A percentile compares a stretch with the other conserved stretches of the same genome.
phyloP scores from a whole-genome alignment of 306 rosid species.

The Carpinus viminea region DNA sequence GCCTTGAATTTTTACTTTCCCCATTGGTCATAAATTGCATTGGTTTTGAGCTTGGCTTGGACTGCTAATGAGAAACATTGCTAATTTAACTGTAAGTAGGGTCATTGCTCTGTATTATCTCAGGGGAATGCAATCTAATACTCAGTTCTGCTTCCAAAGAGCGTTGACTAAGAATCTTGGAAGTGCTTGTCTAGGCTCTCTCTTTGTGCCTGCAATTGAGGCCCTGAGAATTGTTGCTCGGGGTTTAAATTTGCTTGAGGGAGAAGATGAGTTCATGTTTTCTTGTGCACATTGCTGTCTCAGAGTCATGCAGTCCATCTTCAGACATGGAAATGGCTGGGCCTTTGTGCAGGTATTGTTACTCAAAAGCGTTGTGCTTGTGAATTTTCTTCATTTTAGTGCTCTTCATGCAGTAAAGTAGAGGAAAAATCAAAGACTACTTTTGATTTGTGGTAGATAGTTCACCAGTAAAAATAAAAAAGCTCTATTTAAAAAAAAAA shows the following conservation, averaged over 20 bases:
- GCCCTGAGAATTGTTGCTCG: slow-evolving; percentile 76
- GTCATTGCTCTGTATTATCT: slow-evolving; percentile 83
- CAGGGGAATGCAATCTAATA: slow-evolving; percentile 89
- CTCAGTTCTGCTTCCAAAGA: slow-evolving; percentile 73
- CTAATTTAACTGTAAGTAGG: slow-evolving; percentile 83
- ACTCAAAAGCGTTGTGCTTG: neutral
- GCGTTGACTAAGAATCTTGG: slow-evolving; percentile 84
- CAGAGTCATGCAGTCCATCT: slow-evolving; percentile 73
- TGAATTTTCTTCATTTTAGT: neutral
- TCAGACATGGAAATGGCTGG: slow-evolving; percentile 91
- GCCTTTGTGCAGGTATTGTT: slow-evolving; percentile 85
- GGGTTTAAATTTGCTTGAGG: slow-evolving; percentile 83
- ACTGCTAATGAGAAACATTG: slow-evolving; percentile 85
- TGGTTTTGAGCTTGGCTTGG: slow-evolving; percentile 81
- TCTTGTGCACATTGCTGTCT: slow-evolving; percentile 98
- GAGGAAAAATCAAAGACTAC: neutral
- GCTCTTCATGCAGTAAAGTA: neutral
- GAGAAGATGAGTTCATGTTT: slow-evolving; percentile 97
- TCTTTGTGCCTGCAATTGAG: slow-evolving; percentile 86
- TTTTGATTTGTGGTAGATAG: neutral
- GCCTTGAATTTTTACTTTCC: slow-evolving; percentile 78
- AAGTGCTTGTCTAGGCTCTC: slow-evolving; percentile 89
- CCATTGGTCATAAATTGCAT: slow-evolving; percentile 57
- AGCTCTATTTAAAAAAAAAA: neutral
- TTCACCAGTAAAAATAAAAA: neutral